These are phyloP conservation scores for Ganoderma sinense DNA, from an alignment of 1,284 basidiomycete species.

Conservation along the genomic window DNA sequence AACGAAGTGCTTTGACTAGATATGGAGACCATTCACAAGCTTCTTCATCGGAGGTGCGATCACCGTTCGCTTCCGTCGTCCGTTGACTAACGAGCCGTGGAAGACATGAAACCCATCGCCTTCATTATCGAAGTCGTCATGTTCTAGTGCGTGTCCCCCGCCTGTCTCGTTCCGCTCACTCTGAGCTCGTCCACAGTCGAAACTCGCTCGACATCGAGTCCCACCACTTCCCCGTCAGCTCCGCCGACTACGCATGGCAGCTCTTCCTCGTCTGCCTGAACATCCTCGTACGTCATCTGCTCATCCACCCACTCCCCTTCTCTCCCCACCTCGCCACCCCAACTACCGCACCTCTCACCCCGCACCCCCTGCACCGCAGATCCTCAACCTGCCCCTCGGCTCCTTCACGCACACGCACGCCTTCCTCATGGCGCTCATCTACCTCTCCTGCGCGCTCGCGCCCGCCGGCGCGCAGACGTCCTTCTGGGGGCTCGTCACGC, in stretches of 20 bases:
- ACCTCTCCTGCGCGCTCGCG: slow-evolving; percentile 72
- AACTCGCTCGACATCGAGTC: slow-evolving; percentile 71
- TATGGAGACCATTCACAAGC: slow-evolving; percentile 82
- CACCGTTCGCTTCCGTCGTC: not conserved
- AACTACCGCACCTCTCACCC: not conserved
- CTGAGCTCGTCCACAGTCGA: slow-evolving; percentile 51
- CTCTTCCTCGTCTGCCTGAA: slow-evolving; percentile 60
- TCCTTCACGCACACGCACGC: slow-evolving; percentile 69
- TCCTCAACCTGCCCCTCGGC: slow-evolving; percentile 70
- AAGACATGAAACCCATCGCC: slow-evolving; percentile 42
- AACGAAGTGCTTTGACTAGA: slow-evolving; percentile 43
- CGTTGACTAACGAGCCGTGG: slow-evolving; percentile 52
- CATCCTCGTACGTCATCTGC: slow-evolving; percentile 38
- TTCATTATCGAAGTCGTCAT: slow-evolving; percentile 80
- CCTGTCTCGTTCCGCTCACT: not conserved
- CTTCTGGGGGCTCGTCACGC: slow-evolving; percentile 75
- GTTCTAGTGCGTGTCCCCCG: slow-evolving; percentile 64
- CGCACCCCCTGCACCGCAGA: slow-evolving; percentile 38
- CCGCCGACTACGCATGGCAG: slow-evolving; percentile 81
- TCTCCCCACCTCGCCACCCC: not conserved
- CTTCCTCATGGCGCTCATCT: slow-evolving; percentile 72
- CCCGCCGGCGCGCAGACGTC: slow-evolving; percentile 73
- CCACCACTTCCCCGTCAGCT: slow-evolving; percentile 62
- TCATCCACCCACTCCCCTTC: not conserved
- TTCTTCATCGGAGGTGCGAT: slow-evolving; percentile 80